phyloP scores from a whole-genome alignment of 2,329 filamentous ascomycete species.

The Penicillium capsulatum region DNA sequence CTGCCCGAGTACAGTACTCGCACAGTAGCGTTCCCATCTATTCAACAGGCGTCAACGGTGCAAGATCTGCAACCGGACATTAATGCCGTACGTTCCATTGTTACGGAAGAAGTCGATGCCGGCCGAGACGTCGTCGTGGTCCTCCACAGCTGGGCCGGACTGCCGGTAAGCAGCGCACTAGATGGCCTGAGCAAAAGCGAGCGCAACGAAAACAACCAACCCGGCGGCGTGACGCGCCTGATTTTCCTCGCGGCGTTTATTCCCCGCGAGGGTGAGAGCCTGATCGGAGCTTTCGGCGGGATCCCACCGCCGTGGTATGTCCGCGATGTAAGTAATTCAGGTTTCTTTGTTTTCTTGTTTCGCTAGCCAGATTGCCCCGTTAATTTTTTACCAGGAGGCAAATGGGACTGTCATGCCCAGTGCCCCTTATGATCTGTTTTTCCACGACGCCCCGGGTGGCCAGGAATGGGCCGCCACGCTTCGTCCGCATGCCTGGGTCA shows the following conservation, averaged over 20 bases:
- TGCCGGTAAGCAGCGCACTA: constrained; percentile 35
- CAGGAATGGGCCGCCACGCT: constrained; percentile 27
- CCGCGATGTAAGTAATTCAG: constrained; percentile 24
- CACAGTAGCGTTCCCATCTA: constrained; percentile 27
- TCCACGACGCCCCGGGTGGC: constrained; percentile 31
- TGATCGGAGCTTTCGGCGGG: constrained; percentile 30
- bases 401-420: constrained; percentile 24
- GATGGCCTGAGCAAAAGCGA: constrained; percentile 30
- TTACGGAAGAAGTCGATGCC: constrained; percentile 27
- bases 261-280: constrained; percentile 29
- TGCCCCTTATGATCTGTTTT: constrained; percentile 27
- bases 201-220: constrained; percentile 23
- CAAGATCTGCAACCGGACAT: constrained; percentile 30
- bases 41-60: constrained; percentile 23
- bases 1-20: constrained; percentile 22
- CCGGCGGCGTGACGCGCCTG: constrained; percentile 33
- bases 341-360: not conserved
- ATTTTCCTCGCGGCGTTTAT: constrained; percentile 35
- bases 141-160: constrained; percentile 36
- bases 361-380: not conserved
- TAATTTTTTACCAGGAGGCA: constrained; percentile 7
- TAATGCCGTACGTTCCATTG: constrained; percentile 28
- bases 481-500: constrained; percentile 30
- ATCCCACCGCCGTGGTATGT: constrained; percentile 28
- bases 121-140: constrained; percentile 32